Percentiles rank a stretch among this genome's conserved stretches.
phyloP scores from a whole-genome alignment of 257 asterid genomes.

The Vinca minor region DNA sequence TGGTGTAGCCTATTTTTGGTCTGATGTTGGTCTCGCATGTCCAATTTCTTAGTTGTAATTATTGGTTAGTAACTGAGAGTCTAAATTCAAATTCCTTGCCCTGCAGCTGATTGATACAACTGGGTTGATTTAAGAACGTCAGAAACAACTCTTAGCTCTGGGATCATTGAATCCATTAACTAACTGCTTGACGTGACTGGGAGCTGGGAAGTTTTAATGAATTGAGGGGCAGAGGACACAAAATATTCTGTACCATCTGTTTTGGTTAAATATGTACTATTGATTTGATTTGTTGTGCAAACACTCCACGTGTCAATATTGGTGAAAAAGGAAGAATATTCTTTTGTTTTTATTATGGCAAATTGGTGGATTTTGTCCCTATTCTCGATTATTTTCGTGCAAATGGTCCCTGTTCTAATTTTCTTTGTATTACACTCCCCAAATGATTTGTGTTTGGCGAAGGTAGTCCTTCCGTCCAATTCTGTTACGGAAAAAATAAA shows the following conservation, averaged over 20 bases:
- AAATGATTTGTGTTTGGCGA: too few relatives aligned
- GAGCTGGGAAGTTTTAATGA: slow-evolving; percentile 2
- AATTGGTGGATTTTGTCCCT: neutral
- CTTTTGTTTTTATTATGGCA: neutral
- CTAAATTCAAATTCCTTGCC: neutral
- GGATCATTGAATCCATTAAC: neutral
- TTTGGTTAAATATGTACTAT: slow-evolving; percentile 7
- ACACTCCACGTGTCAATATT: slow-evolving; percentile 4
- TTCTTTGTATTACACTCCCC: too few relatives aligned
- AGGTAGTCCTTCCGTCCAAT: too few relatives aligned
- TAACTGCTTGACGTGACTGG: slow-evolving; percentile 1
- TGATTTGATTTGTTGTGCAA: slow-evolving; percentile 6
- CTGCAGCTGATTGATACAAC: slow-evolving; percentile 9
- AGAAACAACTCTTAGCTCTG: neutral
- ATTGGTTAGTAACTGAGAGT: neutral
- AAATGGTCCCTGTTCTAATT: too few relatives aligned
- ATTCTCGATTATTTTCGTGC: too few relatives aligned
- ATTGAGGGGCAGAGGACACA: neutral
- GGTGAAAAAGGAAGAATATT: slow-evolving; percentile 10
- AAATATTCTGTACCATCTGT: slow-evolving; percentile 1
- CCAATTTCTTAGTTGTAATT: neutral
- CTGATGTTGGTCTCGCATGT: neutral
- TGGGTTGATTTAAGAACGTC: neutral
- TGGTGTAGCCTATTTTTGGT: neutral
- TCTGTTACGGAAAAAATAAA: too few relatives aligned